phyloP scores from a whole-genome alignment of 2,329 filamentous ascomycete species.

The Camptophora hylomeconis region DNA sequence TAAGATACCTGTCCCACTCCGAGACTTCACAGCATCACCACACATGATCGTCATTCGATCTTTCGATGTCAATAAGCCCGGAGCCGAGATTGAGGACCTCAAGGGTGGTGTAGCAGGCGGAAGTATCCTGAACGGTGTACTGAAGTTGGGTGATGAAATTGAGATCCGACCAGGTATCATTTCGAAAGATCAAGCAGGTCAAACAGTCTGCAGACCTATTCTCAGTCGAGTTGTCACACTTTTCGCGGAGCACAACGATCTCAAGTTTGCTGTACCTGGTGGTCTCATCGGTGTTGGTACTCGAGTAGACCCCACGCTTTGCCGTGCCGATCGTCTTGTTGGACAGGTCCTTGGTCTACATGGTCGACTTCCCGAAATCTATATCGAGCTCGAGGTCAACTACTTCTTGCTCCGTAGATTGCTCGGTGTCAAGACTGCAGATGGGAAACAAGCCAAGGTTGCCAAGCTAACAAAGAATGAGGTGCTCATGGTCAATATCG shows the following conservation, averaged over 20 bases:
- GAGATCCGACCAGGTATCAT: constrained; percentile 99
- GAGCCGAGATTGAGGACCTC: constrained; percentile 94
- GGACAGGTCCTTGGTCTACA: constrained; percentile 94
- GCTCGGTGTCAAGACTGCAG: constrained; percentile 91
- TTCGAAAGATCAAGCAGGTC: constrained; percentile 82
- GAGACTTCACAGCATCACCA: constrained; percentile 83
- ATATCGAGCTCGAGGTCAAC: constrained; percentile 97
- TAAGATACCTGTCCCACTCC: constrained; percentile 79
- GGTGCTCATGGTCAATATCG: constrained; percentile 99
- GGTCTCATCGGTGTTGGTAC: constrained; percentile 98
- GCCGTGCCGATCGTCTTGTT: constrained; percentile 96
- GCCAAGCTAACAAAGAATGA: constrained; percentile 97
- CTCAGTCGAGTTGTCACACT: constrained; percentile 89
- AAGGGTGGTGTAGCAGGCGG: constrained; percentile 98
- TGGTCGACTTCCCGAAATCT: constrained; percentile 88
- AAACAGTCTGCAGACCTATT: constrained; percentile 93
- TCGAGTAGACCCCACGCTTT: constrained; percentile 91
- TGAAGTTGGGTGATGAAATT: constrained; percentile 95
- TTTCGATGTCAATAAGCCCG: constrained; percentile 99
- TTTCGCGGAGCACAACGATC: constrained; percentile 94
- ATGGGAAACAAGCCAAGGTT: constrained; percentile 98
- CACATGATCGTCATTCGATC: constrained; percentile 99
- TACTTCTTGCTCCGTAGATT: constrained; percentile 94
- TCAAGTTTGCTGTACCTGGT: constrained; percentile 96
- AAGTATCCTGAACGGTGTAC: constrained; percentile 86